Conservation (phyloP, 495 filamentous ascomycete genomes). For the Schizothecium vesticola region DNA sequence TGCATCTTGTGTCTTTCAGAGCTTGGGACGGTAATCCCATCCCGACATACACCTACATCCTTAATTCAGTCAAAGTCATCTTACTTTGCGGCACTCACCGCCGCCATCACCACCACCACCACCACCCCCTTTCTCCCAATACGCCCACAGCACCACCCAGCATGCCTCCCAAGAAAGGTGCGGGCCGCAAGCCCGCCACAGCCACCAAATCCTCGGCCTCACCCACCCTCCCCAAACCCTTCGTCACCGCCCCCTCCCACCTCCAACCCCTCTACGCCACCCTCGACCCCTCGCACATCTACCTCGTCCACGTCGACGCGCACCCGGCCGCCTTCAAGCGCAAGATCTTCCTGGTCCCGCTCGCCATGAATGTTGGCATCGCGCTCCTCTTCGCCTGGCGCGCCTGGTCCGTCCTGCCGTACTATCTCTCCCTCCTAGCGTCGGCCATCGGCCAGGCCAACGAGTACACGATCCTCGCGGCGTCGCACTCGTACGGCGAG, state of each 20-base stretch:
- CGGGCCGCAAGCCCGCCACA: not conserved
- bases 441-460: conserved; percentile 56
- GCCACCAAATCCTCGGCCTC: conserved; percentile 14
- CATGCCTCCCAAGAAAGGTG: conserved; percentile 24
- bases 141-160: not conserved
- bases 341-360: conserved; percentile 69
- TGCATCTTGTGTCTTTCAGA: not conserved
- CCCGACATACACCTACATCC: not conserved
- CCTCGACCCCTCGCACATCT: conserved; percentile 60
- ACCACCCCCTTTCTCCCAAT: not conserved
- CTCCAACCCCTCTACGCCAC: conserved; percentile 57
- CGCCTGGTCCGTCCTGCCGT: conserved; percentile 53
- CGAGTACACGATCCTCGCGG: conserved; percentile 53
- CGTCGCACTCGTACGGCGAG: conserved; percentile 44
- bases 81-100: not conserved
- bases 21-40: not conserved
- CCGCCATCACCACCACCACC: not conserved
- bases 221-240: conserved; percentile 50
- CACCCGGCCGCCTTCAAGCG: conserved; percentile 60
- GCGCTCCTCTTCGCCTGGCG: conserved; percentile 55
- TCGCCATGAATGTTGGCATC: conserved; percentile 62
- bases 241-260: conserved; percentile 51
- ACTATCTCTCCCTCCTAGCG: conserved; percentile 59
- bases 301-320: conserved; percentile 73
- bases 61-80: not conserved